A percentile compares a stretch with the other conserved stretches of the same genome.
These are phyloP conservation scores for Camellia granthamiana DNA, from an alignment of 148 eudicot species.

Conservation along the genomic window DNA sequence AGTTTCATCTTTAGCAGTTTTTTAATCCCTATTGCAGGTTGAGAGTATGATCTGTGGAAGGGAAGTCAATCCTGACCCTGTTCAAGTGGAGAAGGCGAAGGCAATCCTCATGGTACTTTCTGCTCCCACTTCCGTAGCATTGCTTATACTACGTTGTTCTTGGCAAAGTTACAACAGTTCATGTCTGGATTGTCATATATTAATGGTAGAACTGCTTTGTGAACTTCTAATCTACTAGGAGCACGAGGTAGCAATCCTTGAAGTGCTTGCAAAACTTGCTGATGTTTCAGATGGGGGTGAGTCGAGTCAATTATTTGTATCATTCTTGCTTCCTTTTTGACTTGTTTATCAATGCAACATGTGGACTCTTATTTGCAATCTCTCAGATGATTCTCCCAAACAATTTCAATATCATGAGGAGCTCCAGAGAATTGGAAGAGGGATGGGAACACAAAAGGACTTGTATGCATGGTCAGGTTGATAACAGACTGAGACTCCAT, in stretches of 20 bases:
- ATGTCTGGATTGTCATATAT: background rate
- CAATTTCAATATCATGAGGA: constrained; percentile 3
- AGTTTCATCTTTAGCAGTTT: background rate
- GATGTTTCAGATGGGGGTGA: constrained; percentile 18
- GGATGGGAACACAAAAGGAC: background rate
- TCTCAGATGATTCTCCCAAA: constrained; percentile 16
- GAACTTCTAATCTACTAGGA: constrained; percentile 1
- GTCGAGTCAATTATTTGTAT: background rate
- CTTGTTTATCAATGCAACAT: background rate
- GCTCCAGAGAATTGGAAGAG: background rate
- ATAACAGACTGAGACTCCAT: background rate
- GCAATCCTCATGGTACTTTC: constrained; percentile 18
- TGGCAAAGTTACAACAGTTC: background rate
- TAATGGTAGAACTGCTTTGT: background rate
- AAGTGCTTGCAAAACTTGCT: constrained; percentile 17
- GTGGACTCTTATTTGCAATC: background rate
- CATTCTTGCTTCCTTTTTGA: background rate
- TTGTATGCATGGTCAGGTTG: background rate
- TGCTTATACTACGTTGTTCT: background rate
- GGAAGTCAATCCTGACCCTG: constrained; percentile 1
- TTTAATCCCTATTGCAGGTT: constrained; percentile 11
- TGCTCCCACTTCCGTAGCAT: background rate
- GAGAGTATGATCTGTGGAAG: constrained; percentile 18
- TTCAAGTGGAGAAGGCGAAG: constrained; percentile 20
- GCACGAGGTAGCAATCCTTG: constrained; percentile 20